Base-by-base conservation (phyloP, 306 rosid species). In the Fagus sylvatica region DNA sequence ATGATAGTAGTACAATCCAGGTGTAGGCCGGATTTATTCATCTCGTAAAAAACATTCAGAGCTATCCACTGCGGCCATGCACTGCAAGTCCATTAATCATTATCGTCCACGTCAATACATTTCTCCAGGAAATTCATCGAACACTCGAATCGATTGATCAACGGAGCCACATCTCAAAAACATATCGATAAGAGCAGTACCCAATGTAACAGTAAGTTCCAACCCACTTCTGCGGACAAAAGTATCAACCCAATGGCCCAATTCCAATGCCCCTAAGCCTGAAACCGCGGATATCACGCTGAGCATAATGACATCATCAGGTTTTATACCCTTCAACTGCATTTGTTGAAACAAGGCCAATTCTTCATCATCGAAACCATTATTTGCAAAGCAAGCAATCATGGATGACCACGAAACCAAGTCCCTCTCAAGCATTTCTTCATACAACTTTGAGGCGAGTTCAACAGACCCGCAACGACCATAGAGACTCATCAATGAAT, bases 331-430 rank as follows among this genome's bases (percentile, higher is more conserved):
- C 46, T 84, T 64, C 15, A 85, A 70, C 82, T 90, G 94, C 91
- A 90, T 87, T 61, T 33, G 74, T 56, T 78, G 86, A 56, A 90
- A 90, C 73, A 88, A 34, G 2, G 48, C 72, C 73, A 90, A 71
- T 30, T 87, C 88, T 69, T 90, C 85, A 30, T 36, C 6, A 10
- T 81, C 80, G 33, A 71, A 60, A 2, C 88, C 88, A 48, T 85
- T 82, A 32, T 83, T 86, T 30, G 67, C 84, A 4, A 84, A 80
- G 72, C 73, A 84, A 42, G 82, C 53, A 15, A 90, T 86, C 74
- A 90, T 34, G 28, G 86, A 78, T 64, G 90, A 85, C 94, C 94
- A 90, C 13, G 94, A 90, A 43, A 87, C 89, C 78, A 86, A 56
- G 74, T 90, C 91, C 49, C 76, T 79, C 7, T 61, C 79, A 42